phyloP scores from a whole-genome alignment of 2,329 filamentous ascomycete genomes.

The Talaromyces marneffei region DNA sequence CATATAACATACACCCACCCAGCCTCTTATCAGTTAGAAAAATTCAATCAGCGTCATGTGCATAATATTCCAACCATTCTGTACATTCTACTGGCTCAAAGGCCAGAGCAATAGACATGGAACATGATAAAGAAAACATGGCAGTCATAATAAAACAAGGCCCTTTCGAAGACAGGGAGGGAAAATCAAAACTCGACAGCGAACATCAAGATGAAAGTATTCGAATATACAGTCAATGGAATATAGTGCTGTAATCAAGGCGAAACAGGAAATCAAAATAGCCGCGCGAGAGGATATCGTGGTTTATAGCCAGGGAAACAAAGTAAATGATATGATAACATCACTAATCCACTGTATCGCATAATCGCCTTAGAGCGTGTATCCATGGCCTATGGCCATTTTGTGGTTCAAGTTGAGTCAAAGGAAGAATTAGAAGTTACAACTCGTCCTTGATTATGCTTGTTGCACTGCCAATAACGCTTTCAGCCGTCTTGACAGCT shows the following conservation, averaged over 20 bases:
- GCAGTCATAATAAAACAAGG: constrained; percentile 6
- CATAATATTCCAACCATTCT: neutral
- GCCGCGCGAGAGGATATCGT: constrained; percentile 23
- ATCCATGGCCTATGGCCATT: neutral
- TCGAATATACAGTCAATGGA: neutral
- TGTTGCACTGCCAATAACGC: constrained; percentile 41
- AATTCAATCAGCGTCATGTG: neutral
- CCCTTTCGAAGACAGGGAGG: neutral
- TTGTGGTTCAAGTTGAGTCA: neutral
- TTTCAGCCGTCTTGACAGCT: constrained; percentile 44
- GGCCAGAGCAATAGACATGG: neutral
- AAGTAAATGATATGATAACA: constrained; percentile 10
- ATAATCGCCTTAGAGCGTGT: constrained; percentile 14
- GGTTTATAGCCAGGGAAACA: constrained; percentile 17
- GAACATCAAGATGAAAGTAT: neutral
- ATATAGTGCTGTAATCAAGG: neutral
- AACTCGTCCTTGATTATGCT: constrained; percentile 49
- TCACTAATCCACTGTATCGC: neutral
- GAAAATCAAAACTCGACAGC: constrained; percentile 2
- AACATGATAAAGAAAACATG: neutral
- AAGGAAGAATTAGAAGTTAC: constrained; percentile 27
- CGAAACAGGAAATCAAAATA: constrained; percentile 15
- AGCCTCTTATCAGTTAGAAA: neutral
- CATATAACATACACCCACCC: neutral
- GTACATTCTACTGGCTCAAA: neutral